phyloP scores from a whole-genome alignment of 495 filamentous ascomycete species.

The Podospora bellae-mahoneyi region DNA sequence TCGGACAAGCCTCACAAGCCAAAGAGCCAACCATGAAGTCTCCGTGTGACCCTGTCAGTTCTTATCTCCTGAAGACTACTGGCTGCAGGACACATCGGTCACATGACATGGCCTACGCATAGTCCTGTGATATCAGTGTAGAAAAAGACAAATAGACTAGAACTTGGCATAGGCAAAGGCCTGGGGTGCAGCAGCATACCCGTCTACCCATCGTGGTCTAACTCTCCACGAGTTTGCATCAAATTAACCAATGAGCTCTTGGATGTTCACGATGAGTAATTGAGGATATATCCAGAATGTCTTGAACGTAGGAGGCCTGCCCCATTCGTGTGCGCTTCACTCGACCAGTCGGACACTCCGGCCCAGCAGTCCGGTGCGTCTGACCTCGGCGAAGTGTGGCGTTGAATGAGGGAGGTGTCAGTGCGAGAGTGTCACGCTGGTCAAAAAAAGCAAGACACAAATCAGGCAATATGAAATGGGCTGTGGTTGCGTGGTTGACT shows the following conservation, averaged over 20 bases:
- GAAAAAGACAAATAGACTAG: not conserved
- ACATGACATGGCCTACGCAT: not conserved
- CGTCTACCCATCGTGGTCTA: not conserved
- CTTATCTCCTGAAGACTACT: not conserved
- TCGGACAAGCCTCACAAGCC: no score
- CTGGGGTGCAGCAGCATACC: not conserved
- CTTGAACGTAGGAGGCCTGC: not conserved
- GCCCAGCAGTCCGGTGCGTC: not conserved
- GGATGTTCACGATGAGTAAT: not conserved
- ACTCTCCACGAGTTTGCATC: not conserved
- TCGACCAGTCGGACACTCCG: not conserved
- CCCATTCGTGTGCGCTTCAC: not conserved
- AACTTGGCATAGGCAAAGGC: not conserved
- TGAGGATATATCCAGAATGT: not conserved
- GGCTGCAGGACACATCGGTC: not conserved
- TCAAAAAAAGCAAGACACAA: not conserved
- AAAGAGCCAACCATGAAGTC: no score
- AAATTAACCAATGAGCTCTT: not conserved
- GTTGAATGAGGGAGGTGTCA: not conserved
- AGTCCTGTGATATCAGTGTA: not conserved
- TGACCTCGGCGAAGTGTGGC: not conserved
- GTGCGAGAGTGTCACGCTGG: not conserved
- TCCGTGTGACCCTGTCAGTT: no score
- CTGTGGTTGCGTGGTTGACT: constrained; percentile 6
- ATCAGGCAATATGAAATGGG: constrained; percentile 20